Evolutionary conservation across 306 rosid species (phyloP), one percentile per base, ranked within the genome.

Genomic region (Inga leiocalycina): DNA sequence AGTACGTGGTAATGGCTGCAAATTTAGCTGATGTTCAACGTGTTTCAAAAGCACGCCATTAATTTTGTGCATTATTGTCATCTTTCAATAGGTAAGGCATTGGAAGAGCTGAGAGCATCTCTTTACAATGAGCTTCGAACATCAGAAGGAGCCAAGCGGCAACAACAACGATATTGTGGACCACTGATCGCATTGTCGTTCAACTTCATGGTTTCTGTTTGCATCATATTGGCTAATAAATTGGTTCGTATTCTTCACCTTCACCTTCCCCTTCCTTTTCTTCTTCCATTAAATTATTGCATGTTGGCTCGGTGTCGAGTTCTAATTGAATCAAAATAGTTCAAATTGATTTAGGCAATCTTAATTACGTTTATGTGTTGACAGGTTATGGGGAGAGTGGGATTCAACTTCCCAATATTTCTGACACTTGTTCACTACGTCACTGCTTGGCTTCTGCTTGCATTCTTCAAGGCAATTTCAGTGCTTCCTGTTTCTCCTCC

Each of bases 371-470:
- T 39, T 44, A 19, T 69, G 0, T 34, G 22, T 43, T 70, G 71
- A 68, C 88, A 95, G 98, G 98, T 96, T 81, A 96, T 96, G 99
- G 98, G 97, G 39, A 92, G 46, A 96, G 89, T 96, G 79, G 99
- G 99, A 71, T 96, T 96, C 81, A 89, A 92, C 80, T 96, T 79
- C 74, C 99, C 99, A 83, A 96, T 96, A 66, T 91, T 93, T 67
- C 94, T 96, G 48, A 96, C 97, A 49, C 86, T 93, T 78, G 89
- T 96, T 85, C 99, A 96, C 84, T 96, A 93, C 79, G 44, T 79
- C 57, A 84, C 92, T 44, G 90, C 99, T 45, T 96, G 97, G 98
- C 8, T 93, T 89, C 89, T 96, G n/a, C 97, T 93, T 4, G 99
- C 94, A 71, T 44, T 93, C 71, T 92, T 96, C 81, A 96, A 92